Base-by-base conservation (phyloP, 78 protist genomes). In the Dictyostelium brefeldianum region DNA sequence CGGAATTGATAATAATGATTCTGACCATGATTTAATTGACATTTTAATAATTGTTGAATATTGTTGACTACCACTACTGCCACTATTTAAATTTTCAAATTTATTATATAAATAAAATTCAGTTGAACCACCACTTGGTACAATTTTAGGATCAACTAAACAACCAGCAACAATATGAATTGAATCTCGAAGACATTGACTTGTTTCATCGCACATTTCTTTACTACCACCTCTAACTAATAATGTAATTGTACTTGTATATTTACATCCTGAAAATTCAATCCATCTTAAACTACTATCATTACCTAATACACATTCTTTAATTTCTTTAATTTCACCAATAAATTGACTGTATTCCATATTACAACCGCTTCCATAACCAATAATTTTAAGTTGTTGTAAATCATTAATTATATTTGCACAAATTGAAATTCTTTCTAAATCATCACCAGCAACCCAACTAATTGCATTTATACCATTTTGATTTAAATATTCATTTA, bases 391-490 rank as follows among this genome's bases (percentile, higher is more conserved):
- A 9, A 64, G 10, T 48, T 18, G 12, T 22, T 36, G 20, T 2
- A 75, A 25, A 75, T 75, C 81, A 78, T 20, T 36, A 6, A 43
- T 29, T 20, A 87, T 77, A 11, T 14, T 51, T 20, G 93, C 83
- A 65, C 79, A 29, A 3, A 77, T 12, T 59, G 93, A 31, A 15
- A 87, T 54, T 46, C 65, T 41, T 36, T 87, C 93, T 22, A 87
- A 48, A 48, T 87, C 84, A 48, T 87, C 78, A 31, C 93, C 93
- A 10, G 57, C 10, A 11, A 87, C 93, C 93, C 93, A 87, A 27
- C 62, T 8, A 14, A 87, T 12, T 25, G 74, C 83, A 22, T n/a
- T 7, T 11, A 87, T 87, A 17, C 70, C 65, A 0, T 48, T 57
- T 12, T 25, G 25, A 4, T 46, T 48, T 20, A 87, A 50, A 5